A percentile compares a stretch with the other conserved stretches of the same genome.
Conservation (phyloP, 2,329 filamentous ascomycete species). For the Fusarium sp. region DNA sequence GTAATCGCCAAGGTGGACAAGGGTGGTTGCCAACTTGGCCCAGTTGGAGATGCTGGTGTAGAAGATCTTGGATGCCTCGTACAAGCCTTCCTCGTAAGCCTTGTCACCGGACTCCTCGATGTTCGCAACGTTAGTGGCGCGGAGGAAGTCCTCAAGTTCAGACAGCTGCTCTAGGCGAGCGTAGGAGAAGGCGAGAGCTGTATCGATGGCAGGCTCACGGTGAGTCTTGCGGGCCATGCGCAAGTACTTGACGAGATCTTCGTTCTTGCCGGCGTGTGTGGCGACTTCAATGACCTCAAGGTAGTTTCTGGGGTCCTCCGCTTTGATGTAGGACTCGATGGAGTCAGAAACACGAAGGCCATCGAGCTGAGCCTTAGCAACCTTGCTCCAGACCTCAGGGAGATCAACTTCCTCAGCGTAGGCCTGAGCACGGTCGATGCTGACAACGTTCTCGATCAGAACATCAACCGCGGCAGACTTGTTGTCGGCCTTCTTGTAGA, state of each 20-base stretch:
- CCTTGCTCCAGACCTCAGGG: conserved; percentile 97
- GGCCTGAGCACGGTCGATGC: conserved; percentile 95
- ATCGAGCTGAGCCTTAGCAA: conserved; percentile 97
- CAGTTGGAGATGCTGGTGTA: conserved; percentile 99
- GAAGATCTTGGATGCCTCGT: conserved; percentile 98
- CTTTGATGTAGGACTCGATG: conserved; percentile 97
- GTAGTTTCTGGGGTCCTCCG: conserved; percentile 92
- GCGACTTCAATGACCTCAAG: conserved; percentile 95
- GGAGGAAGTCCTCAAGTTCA: conserved; percentile 96
- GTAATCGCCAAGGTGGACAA: conserved; percentile 97
- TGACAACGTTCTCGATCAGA: conserved; percentile 95
- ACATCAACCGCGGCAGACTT: conserved; percentile 89
- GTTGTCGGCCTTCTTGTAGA: conserved; percentile 97
- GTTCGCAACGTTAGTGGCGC: conserved; percentile 92
- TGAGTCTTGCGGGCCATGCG: conserved; percentile 98
- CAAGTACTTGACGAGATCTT: conserved; percentile 95
- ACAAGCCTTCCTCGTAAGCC: conserved; percentile 92
- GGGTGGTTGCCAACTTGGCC: conserved; percentile 97
- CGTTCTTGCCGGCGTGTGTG: conserved; percentile 95
- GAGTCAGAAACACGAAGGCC: conserved; percentile 91
- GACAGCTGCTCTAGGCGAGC: conserved; percentile 90
- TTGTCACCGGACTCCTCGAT: conserved; percentile 98
- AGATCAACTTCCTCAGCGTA: conserved; percentile 95
- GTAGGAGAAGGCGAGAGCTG: conserved; percentile 91
- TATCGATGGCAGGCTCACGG: conserved; percentile 93